phyloP scores from a whole-genome alignment of 192 early-diverging fungal species.

The Helicostylum pulchrum region DNA sequence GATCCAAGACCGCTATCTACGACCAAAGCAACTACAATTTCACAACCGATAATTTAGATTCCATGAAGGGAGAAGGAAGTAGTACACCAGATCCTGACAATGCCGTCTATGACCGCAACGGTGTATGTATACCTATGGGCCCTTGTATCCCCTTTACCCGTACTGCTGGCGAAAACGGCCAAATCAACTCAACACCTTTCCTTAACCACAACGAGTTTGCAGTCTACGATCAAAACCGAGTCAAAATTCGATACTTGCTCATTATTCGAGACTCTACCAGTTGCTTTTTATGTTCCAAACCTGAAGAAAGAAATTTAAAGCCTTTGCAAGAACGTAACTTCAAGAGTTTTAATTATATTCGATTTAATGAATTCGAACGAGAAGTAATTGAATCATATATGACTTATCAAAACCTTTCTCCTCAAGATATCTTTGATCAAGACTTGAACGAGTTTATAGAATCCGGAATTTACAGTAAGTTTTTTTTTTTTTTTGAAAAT shows the following conservation, averaged over 20 bases:
- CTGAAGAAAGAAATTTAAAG: not conserved
- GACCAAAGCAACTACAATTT: constrained; percentile 39
- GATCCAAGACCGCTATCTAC: constrained; percentile 47
- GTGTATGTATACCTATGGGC: constrained; percentile 21
- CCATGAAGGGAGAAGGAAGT: constrained; percentile 62
- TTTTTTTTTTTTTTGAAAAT: not conserved
- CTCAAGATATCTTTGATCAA: constrained; percentile 23
- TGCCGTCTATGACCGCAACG: constrained; percentile 25
- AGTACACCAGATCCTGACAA: constrained; percentile 53
- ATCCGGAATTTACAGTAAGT: constrained; percentile 22
- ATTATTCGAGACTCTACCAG: constrained; percentile 19
- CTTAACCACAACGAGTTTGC: constrained; percentile 78
- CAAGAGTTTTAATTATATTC: not conserved
- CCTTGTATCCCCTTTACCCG: not conserved
- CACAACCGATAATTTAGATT: constrained; percentile 45
- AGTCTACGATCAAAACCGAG: constrained; percentile 68
- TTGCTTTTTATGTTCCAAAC: constrained; percentile 20
- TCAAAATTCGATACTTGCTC: constrained; percentile 67
- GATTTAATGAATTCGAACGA: constrained; percentile 22
- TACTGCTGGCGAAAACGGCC: not conserved
- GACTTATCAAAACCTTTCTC: not conserved
- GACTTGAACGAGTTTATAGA: constrained; percentile 10
- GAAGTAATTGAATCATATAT: constrained; percentile 16
- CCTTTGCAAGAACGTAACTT: constrained; percentile 12
- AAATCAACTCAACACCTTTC: constrained; percentile 8